Evolutionary conservation across 139 green algal species (phyloP), one percentile per base, ranked within the genome.

Genomic region (Chlamydomonas sphaeroides): DNA sequence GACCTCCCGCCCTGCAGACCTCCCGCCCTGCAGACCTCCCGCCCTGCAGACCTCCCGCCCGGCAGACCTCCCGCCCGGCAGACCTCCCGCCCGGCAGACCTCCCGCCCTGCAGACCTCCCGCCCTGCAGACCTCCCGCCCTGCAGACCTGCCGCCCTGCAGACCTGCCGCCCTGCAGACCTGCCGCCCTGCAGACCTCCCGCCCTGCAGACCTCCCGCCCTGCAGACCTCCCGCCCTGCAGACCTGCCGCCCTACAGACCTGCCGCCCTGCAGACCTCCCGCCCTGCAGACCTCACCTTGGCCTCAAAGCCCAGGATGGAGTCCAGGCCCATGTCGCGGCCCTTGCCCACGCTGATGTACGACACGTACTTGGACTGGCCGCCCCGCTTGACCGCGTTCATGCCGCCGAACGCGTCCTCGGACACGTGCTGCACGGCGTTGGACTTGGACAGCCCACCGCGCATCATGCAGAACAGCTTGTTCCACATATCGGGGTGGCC

Each of bases 401-500:
- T 91, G 26, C 93, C 93, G 0, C 89, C 92, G 51, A 92, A 89
- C 78, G 94, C 90, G 68, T 94, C 90, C 84, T 95, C 92, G 61
- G 72, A 89, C 39, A 94, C 88, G 76, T 94, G 91, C 78, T 95
- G 83, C 48, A 35, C 30, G 28, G 68, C 62, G 4, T 63, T 90
- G 28, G 86, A 68, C 86, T 90, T 88, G 65, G 77, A 84, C 45
- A 84, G 25, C 10, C 83, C 75, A 41, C 75, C 75, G 65, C 79
- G 33, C 36, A 59, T 79, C 79, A 85, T 79, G 68, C 73, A 48
- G 68, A 74, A 59, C 45, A 96, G 83, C 79, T 96, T 96, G 89
- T 98, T 95, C 90, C 95, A 98, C 6, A 97, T 79, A 80, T 98
- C 95, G n/a, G 95, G 95, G 83, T 98, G 95, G 72, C 95, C 95